Evolutionary conservation across 1,284 basidiomycete genomes (phyloP).

Genomic region (Trametes pubescens): DNA sequence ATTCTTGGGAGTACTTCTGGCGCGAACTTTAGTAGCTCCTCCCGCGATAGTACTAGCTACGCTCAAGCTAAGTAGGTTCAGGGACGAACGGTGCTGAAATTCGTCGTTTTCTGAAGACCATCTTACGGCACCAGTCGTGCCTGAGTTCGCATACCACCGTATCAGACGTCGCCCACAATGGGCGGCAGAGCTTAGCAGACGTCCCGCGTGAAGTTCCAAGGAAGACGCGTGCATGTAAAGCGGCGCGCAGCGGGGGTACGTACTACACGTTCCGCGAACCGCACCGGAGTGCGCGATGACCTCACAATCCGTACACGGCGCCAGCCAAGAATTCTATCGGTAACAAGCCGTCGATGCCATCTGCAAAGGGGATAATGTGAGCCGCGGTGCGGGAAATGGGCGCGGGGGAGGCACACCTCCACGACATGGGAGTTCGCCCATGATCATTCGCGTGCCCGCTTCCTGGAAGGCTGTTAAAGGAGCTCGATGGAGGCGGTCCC

Average conservation of each 20-base stretch:
- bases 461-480: conserved; percentile 44
- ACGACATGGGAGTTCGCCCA: conserved; percentile 40
- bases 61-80: not conserved
- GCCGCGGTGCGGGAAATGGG: not conserved
- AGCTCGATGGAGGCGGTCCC: conserved; percentile 40
- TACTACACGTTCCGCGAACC: conserved; percentile 12
- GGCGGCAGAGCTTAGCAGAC: conserved; percentile 15
- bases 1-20: no score
- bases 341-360: conserved; percentile 27
- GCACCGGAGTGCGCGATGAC: conserved; percentile 9
- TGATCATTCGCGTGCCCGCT: conserved; percentile 41
- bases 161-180: conserved; percentile 7
- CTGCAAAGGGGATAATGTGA: conserved; percentile 12
- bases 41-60: not conserved
- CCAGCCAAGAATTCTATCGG: conserved; percentile 21
- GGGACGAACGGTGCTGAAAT: not conserved
- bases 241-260: conserved; percentile 1
- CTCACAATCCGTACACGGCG: conserved; percentile 5
- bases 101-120: not conserved
- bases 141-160: not conserved
- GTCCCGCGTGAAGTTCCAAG: conserved; percentile 1
- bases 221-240: not conserved
- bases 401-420: conserved; percentile 34
- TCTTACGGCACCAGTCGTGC: conserved; percentile 1
- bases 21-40: not conserved